These are phyloP conservation scores for Colletotrichum tropicicola DNA, from an alignment of 2,329 filamentous ascomycete genomes.

Conservation along the genomic window DNA sequence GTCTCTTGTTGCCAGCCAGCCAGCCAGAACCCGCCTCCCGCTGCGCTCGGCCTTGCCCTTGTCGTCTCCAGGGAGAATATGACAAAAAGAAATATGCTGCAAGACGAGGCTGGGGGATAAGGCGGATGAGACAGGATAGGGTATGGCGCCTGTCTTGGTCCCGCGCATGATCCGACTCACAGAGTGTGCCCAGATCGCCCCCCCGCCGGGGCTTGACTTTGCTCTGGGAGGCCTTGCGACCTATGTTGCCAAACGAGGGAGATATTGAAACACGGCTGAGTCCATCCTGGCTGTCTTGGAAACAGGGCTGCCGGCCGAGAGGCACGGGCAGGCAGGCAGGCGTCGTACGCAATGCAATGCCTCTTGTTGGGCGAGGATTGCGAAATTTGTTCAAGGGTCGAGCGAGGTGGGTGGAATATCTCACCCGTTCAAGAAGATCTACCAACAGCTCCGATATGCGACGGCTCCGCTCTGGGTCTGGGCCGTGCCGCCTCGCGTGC, in stretches of 20 bases:
- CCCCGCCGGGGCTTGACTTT: too few species aligned
- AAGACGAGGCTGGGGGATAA: not conserved
- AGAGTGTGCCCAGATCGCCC: slow-evolving; percentile 11
- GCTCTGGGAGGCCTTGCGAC: not conserved
- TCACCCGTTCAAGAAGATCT: not conserved
- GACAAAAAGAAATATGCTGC: not conserved
- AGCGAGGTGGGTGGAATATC: not conserved
- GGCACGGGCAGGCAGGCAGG: not conserved
- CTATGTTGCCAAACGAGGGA: not conserved
- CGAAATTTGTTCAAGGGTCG: not conserved
- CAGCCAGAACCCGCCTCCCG: not conserved
- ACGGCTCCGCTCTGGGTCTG: not conserved
- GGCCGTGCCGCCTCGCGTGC: not conserved
- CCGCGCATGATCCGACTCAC: slow-evolving; percentile 1
- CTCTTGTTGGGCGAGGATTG: not conserved
- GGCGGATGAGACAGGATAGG: not conserved
- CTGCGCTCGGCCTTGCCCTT: not conserved
- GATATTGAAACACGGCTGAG: slow-evolving; percentile 26
- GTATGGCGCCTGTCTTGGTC: not conserved
- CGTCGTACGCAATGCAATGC: not conserved
- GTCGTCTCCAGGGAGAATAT: not conserved
- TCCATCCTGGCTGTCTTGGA: slow-evolving; percentile 1
- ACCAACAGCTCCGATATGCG: not conserved
- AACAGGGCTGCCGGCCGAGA: slow-evolving; percentile 3
- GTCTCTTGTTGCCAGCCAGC: not conserved